Evolutionary conservation across 2,329 filamentous ascomycete species (phyloP), one percentile per base, ranked within the genome.

Genomic region (Elsinoe arachidis): DNA sequence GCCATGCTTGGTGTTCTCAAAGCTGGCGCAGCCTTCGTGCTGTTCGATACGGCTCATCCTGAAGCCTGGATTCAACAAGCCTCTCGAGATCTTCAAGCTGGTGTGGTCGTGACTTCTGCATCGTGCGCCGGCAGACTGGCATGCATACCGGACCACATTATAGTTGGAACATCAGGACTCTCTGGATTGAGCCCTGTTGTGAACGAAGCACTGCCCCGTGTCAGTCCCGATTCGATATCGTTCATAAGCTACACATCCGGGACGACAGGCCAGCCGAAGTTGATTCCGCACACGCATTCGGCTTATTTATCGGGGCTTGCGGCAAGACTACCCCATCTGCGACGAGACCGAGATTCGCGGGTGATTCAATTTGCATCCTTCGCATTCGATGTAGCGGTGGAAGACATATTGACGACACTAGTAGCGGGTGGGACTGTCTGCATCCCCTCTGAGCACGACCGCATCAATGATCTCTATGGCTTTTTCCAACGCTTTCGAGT

Each of bases 1-100:
- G 64, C 70, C 15, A 71, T 72, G 55, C 63, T 71, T 1, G 70
- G 64, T 5, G 61, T 72, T 10, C 60, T 72, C 60, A 73, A 73
- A 61, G 62, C 68, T 7, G 70, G 70, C 9, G 68, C 66, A 17
- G 68, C 68, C 0, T 73, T 70, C 51, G 64, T 70, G 2, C 57
- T 49, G 2, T 35, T 58, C 19, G 57, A 58, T 33, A 23, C 30
- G 7, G 14, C 21, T 2, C 57, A 58, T 15, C 57, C 57, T 19
- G 35, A 17, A 12, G 23, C 19, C 14, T 34, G 53, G 26, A 35
- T 39, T 7, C 17, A 33, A 15, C 10, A 39, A 6, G 19, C 44
- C 10, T 7, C 4, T 55, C 12, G 10, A 41, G 12, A 15, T 9
- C 2, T 23, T 46, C 23, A 30, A 34, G 38, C 30, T 26, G n/a